A percentile compares a stretch with the other conserved stretches of the same genome.
Evolutionary conservation across 208 protist genomes (phyloP).

Genomic region (Naegleria gruberi): DNA sequence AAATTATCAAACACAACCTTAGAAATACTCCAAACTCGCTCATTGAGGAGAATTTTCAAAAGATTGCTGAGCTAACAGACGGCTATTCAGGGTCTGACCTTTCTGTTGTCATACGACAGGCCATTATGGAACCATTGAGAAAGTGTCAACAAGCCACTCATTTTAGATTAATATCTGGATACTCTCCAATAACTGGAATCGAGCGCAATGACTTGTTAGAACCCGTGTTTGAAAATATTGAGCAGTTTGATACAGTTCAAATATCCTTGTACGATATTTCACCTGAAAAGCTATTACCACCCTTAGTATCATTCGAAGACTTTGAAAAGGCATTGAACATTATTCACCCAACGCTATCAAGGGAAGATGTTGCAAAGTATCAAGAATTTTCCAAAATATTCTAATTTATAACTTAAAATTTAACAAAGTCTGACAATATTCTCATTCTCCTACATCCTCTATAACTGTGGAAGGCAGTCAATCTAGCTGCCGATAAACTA

Average conservation of each 20-base stretch:
- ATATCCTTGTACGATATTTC: conserved; percentile 68
- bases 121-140: conserved; percentile 92
- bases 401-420: too few relatives aligned
- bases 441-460: background rate
- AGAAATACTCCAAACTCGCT: background rate
- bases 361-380: conserved; percentile 76
- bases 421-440: background rate
- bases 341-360: conserved; percentile 70
- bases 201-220: conserved; percentile 63
- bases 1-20: conserved; percentile 45
- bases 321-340: conserved; percentile 79
- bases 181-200: conserved; percentile 58
- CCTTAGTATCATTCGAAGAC: conserved; percentile 72
- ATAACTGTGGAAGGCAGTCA: background rate
- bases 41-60: background rate
- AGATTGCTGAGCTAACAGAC: background rate
- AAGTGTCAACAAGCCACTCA: conserved; percentile 88
- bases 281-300: conserved; percentile 70
- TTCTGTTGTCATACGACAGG: conserved; percentile 83
- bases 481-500: background rate
- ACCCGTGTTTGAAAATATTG: conserved; percentile 84
- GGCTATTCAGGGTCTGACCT: conserved; percentile 92
- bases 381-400: conserved; percentile 88
- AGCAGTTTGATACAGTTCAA: conserved; percentile 40
- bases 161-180: conserved; percentile 81